phyloP scores from a whole-genome alignment of 1,139 yeast genomes.

The Hyphopichia khmerensis region DNA sequence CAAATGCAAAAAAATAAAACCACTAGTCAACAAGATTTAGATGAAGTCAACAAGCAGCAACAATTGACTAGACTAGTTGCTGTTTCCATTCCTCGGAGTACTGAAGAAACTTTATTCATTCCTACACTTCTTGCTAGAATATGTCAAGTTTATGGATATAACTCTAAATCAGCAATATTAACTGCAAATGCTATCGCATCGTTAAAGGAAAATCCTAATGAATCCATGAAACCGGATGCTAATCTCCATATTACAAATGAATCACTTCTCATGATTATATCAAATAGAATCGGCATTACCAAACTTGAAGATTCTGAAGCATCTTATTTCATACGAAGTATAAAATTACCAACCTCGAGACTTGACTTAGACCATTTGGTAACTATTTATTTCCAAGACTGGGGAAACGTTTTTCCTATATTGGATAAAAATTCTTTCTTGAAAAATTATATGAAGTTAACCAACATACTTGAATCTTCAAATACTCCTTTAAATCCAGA shows the following conservation, averaged over 20 bases:
- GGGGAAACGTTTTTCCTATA: conserved; percentile 73
- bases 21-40: conserved; percentile 18
- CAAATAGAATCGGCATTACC: conserved; percentile 29
- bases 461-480: conserved; percentile 36
- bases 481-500: conserved; percentile 6
- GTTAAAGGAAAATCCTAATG: conserved; percentile 48
- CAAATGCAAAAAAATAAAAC: conserved; percentile 44
- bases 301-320: conserved; percentile 36
- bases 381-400: conserved; percentile 68
- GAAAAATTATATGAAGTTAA: conserved; percentile 52
- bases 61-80: conserved; percentile 66
- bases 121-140: conserved; percentile 69
- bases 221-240: conserved; percentile 9
- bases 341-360: conserved; percentile 51
- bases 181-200: conserved; percentile 72
- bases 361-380: conserved; percentile 57
- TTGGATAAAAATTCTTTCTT: conserved; percentile 66
- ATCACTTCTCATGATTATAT: conserved; percentile 21
- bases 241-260: conserved; percentile 11
- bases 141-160: conserved; percentile 68
- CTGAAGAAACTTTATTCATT: conserved; percentile 72
- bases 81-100: conserved; percentile 69
- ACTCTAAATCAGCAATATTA: conserved; percentile 63
- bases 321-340: conserved; percentile 38
- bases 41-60: conserved; percentile 46